Base-by-base conservation (phyloP, 345 rosid species). In the Salix udensis region DNA sequence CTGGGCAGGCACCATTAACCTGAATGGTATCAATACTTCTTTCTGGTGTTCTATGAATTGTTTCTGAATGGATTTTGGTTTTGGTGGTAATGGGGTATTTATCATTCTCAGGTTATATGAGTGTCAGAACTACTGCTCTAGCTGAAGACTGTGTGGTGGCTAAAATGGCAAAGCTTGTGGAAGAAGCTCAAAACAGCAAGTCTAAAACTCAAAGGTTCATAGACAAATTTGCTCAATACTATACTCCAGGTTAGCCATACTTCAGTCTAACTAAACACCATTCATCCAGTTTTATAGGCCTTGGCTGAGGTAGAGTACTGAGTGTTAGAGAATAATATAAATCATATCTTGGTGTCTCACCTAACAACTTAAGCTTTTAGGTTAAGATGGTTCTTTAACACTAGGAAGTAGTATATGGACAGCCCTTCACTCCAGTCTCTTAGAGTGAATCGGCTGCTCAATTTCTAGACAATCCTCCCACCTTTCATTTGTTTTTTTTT, bases 1-100 rank as follows among this genome's bases (percentile, higher is more conserved):
- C 39, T 96, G 89, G 96, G 97, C 99, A 46, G 99, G 99, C 82
- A 93, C 98, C 71, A 87, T 96, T 46, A 96, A 92, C 83, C 78
- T 92, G 40, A 90, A 93, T 71, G 99, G 98, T 94, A 76, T 26
- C 18, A 23, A 40, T 14, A 6, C 52, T 40, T 40, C 46, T 37
- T 7, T 68, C 31, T 24, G 67, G 31, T 4, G 21, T 6, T 64
- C 28, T 28, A 12, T 2, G 31, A 14, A 21, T 11, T 44, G 31
- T 42, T 19, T 28, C 30, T 62, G 31, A 62, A 18, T 6, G 16
- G 40, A n/a, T 3, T 48, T 16, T 34, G 46, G 65, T 16, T 65
- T 7, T 73, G 18, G 21, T 70, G 42, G 39, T 50, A 62, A 7
- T 26, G 28, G 42, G 28, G 26, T 77, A 31, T 24, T 52, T 2